A percentile compares a stretch with the other conserved stretches of the same genome.
Conservation (phyloP, 805 yeast species). For the Vanderwaltozyma verrucispora region DNA sequence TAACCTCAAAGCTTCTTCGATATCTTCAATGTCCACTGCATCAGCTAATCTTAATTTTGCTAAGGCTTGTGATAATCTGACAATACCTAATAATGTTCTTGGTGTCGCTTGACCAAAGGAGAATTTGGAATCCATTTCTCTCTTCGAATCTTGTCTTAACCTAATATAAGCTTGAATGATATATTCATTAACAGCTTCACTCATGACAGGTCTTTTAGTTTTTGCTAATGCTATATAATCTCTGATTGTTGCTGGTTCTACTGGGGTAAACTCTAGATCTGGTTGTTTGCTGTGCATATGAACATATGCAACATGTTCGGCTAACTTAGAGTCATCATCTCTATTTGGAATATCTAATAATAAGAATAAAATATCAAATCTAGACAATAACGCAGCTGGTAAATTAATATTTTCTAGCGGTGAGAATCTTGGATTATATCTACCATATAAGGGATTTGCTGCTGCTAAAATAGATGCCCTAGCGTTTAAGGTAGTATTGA, state of each 20-base stretch:
- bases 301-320: conserved; percentile 89
- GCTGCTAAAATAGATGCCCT: conserved; percentile 94
- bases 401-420: conserved; percentile 93
- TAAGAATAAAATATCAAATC: conserved; percentile 85
- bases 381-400: conserved; percentile 91
- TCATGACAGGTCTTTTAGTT: conserved; percentile 72
- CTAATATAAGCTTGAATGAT: conserved; percentile 80
- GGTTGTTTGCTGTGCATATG: conserved; percentile 93
- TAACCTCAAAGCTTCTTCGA: conserved; percentile 89
- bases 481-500: conserved; percentile 90
- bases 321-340: conserved; percentile 75
- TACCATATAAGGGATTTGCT: conserved; percentile 94
- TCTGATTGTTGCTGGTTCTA: conserved; percentile 71
- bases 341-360: conserved; percentile 75
- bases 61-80: conserved; percentile 88
- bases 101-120: conserved; percentile 92
- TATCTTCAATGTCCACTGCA: conserved; percentile 64
- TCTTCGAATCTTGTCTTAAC: conserved; percentile 86
- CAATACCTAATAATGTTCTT: conserved; percentile 81
- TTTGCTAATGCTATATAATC: conserved; percentile 85
- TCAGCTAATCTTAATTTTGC: conserved; percentile 81
- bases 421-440: conserved; percentile 81
- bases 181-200: conserved; percentile 74
- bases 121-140: conserved; percentile 57
- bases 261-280: conserved; percentile 57